These are phyloP conservation scores for Trametes cinnabarina DNA, from an alignment of 768 basidiomycete genomes.

Conservation along the genomic window DNA sequence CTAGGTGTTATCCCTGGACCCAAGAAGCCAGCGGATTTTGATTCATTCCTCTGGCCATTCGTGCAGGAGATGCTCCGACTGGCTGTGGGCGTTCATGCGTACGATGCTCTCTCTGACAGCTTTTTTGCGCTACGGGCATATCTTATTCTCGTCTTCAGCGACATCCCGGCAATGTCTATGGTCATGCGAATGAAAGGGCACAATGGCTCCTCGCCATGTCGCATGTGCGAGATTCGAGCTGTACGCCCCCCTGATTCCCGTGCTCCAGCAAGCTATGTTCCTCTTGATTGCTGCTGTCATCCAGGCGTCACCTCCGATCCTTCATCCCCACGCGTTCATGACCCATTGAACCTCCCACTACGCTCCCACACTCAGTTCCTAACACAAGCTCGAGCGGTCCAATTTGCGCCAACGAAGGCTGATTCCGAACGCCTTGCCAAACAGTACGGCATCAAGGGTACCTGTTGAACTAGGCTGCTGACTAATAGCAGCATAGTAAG, in stretches of 20 bases:
- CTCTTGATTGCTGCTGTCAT: slow-evolving; percentile 23
- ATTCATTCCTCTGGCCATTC: slow-evolving; percentile 39
- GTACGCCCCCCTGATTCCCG: slow-evolving; percentile 17
- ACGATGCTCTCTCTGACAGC: slow-evolving; percentile 25
- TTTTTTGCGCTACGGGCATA: slow-evolving; percentile 33
- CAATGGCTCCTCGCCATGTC: slow-evolving; percentile 38
- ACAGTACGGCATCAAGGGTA: slow-evolving; percentile 24
- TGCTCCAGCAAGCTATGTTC: slow-evolving; percentile 31
- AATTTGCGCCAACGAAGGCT: slow-evolving; percentile 2
- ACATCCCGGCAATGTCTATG: slow-evolving; percentile 34
- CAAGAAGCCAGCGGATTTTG: slow-evolving; percentile 38
- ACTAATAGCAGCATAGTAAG: too few species aligned
- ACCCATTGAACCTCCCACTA: slow-evolving; percentile 38
- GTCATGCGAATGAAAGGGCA: slow-evolving; percentile 42
- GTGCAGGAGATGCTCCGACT: slow-evolving; percentile 37
- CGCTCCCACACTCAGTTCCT: slow-evolving; percentile 45
- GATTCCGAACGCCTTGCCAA: slow-evolving; percentile 15
- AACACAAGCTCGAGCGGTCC: slow-evolving; percentile 29
- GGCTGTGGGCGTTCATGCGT: slow-evolving; percentile 36
- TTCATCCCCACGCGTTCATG: slow-evolving; percentile 26
- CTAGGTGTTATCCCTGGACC: slow-evolving; percentile 48
- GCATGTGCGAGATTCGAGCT: slow-evolving; percentile 37
- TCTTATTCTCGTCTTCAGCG: slow-evolving; percentile 31
- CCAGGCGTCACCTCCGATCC: slow-evolving; percentile 15
- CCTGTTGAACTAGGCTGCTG: too few species aligned